Evolutionary conservation across 164 flowering plant genomes (phyloP).

Genomic region (Akebia trifoliata): DNA sequence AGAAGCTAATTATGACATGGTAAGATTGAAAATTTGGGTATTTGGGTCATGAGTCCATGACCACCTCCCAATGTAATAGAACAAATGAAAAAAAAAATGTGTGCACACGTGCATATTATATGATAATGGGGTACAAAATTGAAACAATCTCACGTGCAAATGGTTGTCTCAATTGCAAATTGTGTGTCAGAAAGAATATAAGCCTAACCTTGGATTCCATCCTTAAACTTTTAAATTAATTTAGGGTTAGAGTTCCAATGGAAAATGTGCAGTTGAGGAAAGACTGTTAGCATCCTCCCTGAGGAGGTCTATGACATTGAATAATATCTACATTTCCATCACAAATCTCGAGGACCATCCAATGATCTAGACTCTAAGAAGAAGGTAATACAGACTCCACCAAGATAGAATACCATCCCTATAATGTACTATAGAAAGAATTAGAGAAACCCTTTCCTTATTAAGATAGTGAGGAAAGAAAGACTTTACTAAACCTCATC

Average conservation of each 20-base stretch:
- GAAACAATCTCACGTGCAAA: constrained; percentile 48
- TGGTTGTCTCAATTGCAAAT: constrained; percentile 41
- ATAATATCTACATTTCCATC: neutral
- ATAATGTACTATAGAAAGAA: too few species aligned
- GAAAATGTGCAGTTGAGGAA: constrained; percentile 11
- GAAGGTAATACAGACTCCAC: too few species aligned
- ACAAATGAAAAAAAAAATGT: constrained; percentile 21
- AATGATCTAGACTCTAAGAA: too few species aligned
- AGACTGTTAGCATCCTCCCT: neutral
- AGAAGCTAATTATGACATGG: neutral
- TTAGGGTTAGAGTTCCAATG: constrained; percentile 10
- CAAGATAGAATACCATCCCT: too few species aligned
- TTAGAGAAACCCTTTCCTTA: too few species aligned
- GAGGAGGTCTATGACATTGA: neutral
- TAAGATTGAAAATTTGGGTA: constrained; percentile 12
- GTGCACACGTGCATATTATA: constrained; percentile 47
- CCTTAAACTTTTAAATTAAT: constrained; percentile 29
- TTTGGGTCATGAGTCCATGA: constrained; percentile 19
- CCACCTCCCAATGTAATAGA: constrained; percentile 25
- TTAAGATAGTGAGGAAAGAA: too few species aligned
- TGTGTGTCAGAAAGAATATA: constrained; percentile 43
- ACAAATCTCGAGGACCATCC: neutral
- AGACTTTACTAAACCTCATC: too few species aligned
- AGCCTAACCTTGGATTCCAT: constrained; percentile 50
- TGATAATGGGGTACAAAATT: constrained; percentile 16